Percentiles rank a stretch among this genome's conserved stretches.
phyloP scores from a whole-genome alignment of 257 asterid species.

The Nicotiana otophora region DNA sequence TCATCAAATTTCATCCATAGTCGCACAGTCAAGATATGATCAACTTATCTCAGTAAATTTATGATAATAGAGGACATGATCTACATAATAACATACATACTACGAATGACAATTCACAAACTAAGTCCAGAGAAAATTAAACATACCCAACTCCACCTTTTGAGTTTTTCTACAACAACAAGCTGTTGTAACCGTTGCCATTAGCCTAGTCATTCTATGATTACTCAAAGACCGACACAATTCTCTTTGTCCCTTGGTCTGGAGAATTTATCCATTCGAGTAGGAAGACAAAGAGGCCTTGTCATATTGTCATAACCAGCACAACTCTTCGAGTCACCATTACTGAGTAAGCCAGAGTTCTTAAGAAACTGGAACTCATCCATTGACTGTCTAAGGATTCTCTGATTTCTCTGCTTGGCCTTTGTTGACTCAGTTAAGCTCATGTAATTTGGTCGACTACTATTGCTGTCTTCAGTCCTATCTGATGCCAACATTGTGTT shows the following conservation, averaged over 20 bases:
- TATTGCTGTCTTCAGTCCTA: conserved; percentile 50
- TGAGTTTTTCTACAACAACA: conserved; percentile 33
- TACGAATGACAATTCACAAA: conserved; percentile 14
- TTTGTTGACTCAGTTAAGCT: conserved; percentile 81
- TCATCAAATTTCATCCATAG: not conserved
- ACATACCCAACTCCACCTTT: not conserved
- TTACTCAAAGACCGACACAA: conserved; percentile 17
- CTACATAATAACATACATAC: conserved; percentile 24
- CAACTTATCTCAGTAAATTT: not conserved
- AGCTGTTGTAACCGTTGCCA: conserved; percentile 44
- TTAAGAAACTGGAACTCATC: conserved; percentile 75
- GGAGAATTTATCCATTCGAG: conserved; percentile 41
- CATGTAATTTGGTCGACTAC: conserved; percentile 67
- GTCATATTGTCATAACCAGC: conserved; percentile 35
- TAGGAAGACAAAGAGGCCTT: conserved; percentile 36
- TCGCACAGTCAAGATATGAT: not conserved
- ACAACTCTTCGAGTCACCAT: conserved; percentile 47
- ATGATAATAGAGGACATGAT: not conserved
- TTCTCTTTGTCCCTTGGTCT: conserved; percentile 29
- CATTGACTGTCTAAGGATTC: conserved; percentile 61
- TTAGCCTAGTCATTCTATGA: not conserved
- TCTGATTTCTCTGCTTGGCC: conserved; percentile 69
- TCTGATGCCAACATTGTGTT: conserved; percentile 42
- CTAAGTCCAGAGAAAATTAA: not conserved
- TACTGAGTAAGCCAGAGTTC: conserved; percentile 34